phyloP scores from a whole-genome alignment of 257 asterid species.

The Oldenlandia corymbosa region DNA sequence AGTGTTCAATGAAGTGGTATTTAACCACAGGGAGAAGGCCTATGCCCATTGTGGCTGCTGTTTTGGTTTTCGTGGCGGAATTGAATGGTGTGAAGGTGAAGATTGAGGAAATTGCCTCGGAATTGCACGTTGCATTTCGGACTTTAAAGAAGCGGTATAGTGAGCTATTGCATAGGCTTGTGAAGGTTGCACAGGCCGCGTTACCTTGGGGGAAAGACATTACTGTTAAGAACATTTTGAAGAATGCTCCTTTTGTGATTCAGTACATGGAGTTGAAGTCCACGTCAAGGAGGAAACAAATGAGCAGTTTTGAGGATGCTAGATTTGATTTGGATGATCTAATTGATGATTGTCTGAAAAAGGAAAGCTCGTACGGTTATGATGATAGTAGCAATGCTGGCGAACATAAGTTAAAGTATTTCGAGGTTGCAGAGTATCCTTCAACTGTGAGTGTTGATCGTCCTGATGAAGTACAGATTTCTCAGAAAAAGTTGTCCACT shows the following conservation, averaged over 20 bases:
- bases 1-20: slow-evolving; percentile 86
- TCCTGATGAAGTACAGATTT: slow-evolving; percentile 40
- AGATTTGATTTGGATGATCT: slow-evolving; percentile 34
- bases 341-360: too few relatives aligned
- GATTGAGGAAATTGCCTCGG: slow-evolving; percentile 52
- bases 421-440: too few relatives aligned
- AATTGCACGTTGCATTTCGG: slow-evolving; percentile 39
- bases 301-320: slow-evolving; percentile 24
- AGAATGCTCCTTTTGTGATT: slow-evolving; percentile 64
- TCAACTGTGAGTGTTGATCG: too few relatives aligned
- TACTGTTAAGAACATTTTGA: slow-evolving; percentile 54
- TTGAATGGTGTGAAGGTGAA: slow-evolving; percentile 45
- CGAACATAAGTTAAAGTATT: too few relatives aligned
- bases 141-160: slow-evolving; percentile 69
- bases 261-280: slow-evolving; percentile 85
- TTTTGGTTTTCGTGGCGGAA: slow-evolving; percentile 57
- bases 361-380: too few relatives aligned
- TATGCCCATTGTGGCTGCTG: slow-evolving; percentile 74
- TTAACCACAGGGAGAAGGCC: slow-evolving; percentile 78
- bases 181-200: slow-evolving; percentile 47
- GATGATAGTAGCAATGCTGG: too few relatives aligned
- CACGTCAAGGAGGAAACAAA: slow-evolving; percentile 12
- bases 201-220: slow-evolving; percentile 92
- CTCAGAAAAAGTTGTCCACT: slow-evolving; percentile 54
- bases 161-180: slow-evolving; percentile 67